These are phyloP conservation scores for Panaeolus papilionaceus DNA, from an alignment of 768 basidiomycete genomes.

Conservation along the genomic window DNA sequence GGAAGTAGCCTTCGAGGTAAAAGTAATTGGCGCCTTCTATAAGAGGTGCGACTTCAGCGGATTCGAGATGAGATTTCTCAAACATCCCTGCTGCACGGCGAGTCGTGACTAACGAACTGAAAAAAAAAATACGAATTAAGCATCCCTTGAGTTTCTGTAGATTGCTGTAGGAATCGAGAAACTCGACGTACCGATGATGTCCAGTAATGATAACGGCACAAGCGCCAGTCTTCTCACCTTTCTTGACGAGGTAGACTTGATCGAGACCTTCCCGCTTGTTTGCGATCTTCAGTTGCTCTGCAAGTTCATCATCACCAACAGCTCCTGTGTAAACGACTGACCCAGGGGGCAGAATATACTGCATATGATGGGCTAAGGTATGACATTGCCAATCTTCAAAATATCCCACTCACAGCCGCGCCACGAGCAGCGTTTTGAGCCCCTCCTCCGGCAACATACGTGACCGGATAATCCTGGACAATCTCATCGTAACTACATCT, in stretches of 20 bases:
- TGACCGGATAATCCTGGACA: constrained; percentile 73
- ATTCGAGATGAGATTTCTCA: constrained; percentile 77
- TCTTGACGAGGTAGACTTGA: constrained; percentile 88
- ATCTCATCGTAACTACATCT: constrained; percentile 84
- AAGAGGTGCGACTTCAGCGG: constrained; percentile 75
- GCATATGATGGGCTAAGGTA: constrained; percentile 23
- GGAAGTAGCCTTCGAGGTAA: constrained; percentile 98
- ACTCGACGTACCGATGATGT: constrained; percentile 74
- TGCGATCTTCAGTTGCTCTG: constrained; percentile 85
- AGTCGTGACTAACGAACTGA: constrained; percentile 90
- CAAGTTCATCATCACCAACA: constrained; percentile 93
- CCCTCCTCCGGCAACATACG: constrained; percentile 96
- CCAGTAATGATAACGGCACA: constrained; percentile 96
- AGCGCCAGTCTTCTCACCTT: constrained; percentile 91
- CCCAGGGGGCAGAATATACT: constrained; percentile 90
- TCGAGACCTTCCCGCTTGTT: constrained; percentile 92
- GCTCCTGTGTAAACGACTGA: constrained; percentile 95
- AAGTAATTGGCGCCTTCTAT: constrained; percentile 83
- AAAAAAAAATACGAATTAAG: neutral
- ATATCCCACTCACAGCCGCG: constrained; percentile 79
- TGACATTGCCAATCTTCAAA: neutral
- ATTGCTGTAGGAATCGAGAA: no score
- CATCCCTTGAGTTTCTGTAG: neutral
- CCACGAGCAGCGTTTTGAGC: constrained; percentile 96
- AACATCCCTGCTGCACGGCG: constrained; percentile 92